Evolutionary conservation across 768 basidiomycete genomes (phyloP).

Genomic region (Trametes meyenii): DNA sequence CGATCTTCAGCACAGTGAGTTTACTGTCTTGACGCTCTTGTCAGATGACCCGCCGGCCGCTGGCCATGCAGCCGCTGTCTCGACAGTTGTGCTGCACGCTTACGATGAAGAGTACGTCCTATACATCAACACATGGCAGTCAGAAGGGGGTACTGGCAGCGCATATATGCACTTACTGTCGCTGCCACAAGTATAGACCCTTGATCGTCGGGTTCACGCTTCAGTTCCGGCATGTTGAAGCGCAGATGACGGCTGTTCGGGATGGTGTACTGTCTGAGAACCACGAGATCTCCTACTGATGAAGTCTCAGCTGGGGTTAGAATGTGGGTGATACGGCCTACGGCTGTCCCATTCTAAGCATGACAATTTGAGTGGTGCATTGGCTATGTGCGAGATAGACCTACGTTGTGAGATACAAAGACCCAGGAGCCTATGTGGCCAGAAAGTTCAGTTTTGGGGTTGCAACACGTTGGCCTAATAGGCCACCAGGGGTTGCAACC

Average conservation of each 20-base stretch:
- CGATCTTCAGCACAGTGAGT: background rate
- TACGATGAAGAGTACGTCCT: constrained; percentile 5
- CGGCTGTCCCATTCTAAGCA: no score
- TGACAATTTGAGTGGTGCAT: no score
- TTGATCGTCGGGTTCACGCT: background rate
- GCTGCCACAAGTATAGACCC: background rate
- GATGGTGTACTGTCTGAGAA: background rate
- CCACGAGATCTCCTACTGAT: no score
- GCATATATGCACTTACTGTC: background rate
- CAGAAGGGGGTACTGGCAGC: background rate
- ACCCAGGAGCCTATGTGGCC: no score
- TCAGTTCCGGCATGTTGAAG: background rate
- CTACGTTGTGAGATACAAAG: no score
- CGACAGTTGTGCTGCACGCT: constrained; percentile 20
- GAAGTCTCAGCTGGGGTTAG: no score
- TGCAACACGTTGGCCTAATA: no score
- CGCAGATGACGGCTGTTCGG: background rate
- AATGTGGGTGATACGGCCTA: background rate
- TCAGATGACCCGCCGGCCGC: background rate
- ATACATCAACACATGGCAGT: no score
- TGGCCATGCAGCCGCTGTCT: background rate
- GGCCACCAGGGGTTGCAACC: no score
- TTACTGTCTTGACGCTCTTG: background rate
- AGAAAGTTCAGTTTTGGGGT: no score
- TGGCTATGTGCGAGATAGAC: no score